Evolutionary conservation across 2,329 filamentous ascomycete genomes (phyloP).

Genomic region (Beauveria pseudobassiana): DNA sequence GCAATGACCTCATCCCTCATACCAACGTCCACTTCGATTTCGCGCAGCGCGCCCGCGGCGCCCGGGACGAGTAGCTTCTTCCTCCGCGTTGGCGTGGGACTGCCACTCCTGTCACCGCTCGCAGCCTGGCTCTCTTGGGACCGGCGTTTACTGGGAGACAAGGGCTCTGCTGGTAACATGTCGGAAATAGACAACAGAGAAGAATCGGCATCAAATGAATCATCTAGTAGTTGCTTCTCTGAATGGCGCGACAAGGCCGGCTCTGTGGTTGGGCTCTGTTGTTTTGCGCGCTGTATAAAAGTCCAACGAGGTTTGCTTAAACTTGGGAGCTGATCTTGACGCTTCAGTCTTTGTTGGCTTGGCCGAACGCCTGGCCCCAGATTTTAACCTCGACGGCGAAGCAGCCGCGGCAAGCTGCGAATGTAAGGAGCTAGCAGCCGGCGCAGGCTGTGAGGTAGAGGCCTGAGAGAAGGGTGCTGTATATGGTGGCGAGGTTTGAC

Average conservation of each 20-base stretch:
- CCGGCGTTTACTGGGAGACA: constrained; percentile 5
- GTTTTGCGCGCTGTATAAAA: constrained; percentile 18
- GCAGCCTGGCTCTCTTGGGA: constrained; percentile 3
- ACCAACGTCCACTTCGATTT: constrained; percentile 7
- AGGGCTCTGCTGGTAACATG: background rate
- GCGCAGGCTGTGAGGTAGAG: constrained; percentile 12
- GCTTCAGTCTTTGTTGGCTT: background rate
- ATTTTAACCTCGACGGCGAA: constrained; percentile 5
- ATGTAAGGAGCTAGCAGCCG: constrained; percentile 20
- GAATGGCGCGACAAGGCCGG: background rate
- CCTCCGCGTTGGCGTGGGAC: constrained; percentile 2
- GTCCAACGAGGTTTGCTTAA: constrained; percentile 29
- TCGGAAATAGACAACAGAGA: background rate
- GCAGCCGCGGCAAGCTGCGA: constrained; percentile 17
- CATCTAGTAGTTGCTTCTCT: background rate
- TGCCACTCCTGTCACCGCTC: background rate
- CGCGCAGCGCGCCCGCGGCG: background rate
- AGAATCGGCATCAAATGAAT: background rate
- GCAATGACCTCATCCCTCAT: background rate
- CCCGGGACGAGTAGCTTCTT: constrained; percentile 9
- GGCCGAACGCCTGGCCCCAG: background rate
- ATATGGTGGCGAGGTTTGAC: constrained; percentile 22
- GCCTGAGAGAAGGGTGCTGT: constrained; percentile 17
- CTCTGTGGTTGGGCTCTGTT: background rate
- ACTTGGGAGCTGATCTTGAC: constrained; percentile 13